These are phyloP conservation scores for Arabidopsis suecica DNA, from an alignment of 345 rosid species.

Conservation along the genomic window DNA sequence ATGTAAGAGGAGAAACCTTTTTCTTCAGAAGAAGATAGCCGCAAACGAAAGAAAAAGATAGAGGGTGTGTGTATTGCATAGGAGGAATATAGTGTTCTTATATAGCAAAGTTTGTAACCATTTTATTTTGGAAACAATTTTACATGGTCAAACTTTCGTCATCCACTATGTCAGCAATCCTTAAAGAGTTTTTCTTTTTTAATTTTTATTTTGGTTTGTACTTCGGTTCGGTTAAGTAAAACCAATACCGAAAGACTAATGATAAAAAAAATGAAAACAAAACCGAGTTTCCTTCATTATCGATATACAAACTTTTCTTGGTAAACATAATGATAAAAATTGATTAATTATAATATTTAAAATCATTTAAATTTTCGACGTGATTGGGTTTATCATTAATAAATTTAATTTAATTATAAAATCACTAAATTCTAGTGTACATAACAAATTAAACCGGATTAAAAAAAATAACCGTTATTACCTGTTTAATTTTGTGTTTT, in stretches of 20 bases:
- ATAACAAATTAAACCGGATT: background rate
- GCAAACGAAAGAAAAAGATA: background rate
- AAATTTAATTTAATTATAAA: too few relatives aligned
- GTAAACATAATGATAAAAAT: too few relatives aligned
- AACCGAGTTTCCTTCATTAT: too few relatives aligned
- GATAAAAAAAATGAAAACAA: too few relatives aligned
- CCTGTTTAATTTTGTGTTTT: too few relatives aligned
- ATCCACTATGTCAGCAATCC: background rate
- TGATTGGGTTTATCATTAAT: too few relatives aligned
- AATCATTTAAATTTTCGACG: too few relatives aligned
- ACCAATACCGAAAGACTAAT: too few relatives aligned
- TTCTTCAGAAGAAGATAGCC: background rate
- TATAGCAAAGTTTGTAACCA: background rate
- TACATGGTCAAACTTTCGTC: slow-evolving; percentile 35
- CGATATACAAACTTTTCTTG: too few relatives aligned
- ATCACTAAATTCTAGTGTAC: background rate
- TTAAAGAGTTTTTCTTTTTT: background rate
- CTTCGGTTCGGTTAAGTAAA: too few relatives aligned
- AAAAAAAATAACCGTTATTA: background rate
- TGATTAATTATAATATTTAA: too few relatives aligned
- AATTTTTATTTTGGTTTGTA: too few relatives aligned
- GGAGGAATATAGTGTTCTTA: slow-evolving; percentile 4
- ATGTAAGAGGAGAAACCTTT: background rate
- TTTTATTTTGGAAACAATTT: slow-evolving; percentile 9
- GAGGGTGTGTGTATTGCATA: background rate